phyloP scores from a whole-genome alignment of 345 rosid genomes.

The Lepidium didymum region DNA sequence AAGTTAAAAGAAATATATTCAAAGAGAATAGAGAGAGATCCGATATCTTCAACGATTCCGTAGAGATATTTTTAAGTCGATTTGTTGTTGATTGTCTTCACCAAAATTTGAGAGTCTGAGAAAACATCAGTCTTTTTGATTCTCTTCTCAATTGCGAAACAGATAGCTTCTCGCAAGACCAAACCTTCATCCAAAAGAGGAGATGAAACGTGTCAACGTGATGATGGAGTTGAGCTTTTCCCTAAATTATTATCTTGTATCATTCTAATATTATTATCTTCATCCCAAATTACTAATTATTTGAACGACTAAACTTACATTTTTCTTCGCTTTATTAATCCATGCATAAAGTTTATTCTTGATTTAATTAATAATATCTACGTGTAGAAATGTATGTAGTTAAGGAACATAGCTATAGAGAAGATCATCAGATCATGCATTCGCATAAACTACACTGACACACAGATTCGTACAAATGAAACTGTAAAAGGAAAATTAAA shows the following conservation, averaged over 20 bases:
- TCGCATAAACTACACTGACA: slow-evolving; percentile 21
- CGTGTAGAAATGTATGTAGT: neutral
- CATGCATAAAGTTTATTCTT: slow-evolving; percentile 6
- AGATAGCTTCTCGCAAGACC: too few relatives aligned
- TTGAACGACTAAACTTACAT: neutral
- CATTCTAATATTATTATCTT: slow-evolving; percentile 7
- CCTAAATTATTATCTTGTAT: neutral
- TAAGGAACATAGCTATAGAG: neutral
- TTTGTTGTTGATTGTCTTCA: too few relatives aligned
- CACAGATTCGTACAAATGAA: slow-evolving; percentile 18
- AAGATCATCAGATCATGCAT: slow-evolving; percentile 7
- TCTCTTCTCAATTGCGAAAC: too few relatives aligned
- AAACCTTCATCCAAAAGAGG: too few relatives aligned
- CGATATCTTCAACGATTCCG: too few relatives aligned
- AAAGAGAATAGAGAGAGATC: too few relatives aligned
- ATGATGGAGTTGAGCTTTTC: too few relatives aligned
- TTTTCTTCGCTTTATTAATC: neutral
- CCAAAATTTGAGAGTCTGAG: too few relatives aligned
- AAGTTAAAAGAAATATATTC: too few relatives aligned
- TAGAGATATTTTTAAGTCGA: too few relatives aligned
- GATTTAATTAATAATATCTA: neutral
- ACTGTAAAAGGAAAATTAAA: slow-evolving; percentile 19
- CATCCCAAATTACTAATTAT: neutral
- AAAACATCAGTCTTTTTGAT: too few relatives aligned
- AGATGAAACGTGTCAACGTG: too few relatives aligned